Evolutionary conservation across 352 stramenopile genomes (phyloP).

Genomic region (Globisporangium cederbergense): DNA sequence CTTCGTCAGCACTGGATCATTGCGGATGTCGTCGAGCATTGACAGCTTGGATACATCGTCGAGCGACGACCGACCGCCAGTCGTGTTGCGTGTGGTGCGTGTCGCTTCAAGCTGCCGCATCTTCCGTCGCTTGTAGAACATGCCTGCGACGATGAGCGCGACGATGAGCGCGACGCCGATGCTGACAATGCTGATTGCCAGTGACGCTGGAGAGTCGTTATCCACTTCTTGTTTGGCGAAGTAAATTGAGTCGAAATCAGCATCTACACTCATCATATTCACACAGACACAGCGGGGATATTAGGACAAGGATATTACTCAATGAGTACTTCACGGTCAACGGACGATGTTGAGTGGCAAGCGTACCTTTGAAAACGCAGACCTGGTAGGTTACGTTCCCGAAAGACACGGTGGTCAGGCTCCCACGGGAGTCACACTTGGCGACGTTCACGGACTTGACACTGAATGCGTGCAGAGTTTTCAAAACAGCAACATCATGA

Average conservation of each 20-base stretch:
- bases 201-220: not conserved
- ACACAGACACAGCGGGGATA: not conserved
- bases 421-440: constrained; percentile 2
- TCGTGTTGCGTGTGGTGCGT: constrained; percentile 11
- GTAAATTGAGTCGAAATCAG: constrained; percentile 15
- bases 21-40: constrained; percentile 48
- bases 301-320: not conserved
- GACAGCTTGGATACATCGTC: constrained; percentile 22
- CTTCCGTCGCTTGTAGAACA: constrained; percentile 14
- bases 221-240: not conserved
- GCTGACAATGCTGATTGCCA: constrained; percentile 11
- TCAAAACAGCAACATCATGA: constrained; percentile 6
- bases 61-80: constrained; percentile 1
- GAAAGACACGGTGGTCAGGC: not conserved
- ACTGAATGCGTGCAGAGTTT: not conserved
- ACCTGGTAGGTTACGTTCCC: not conserved
- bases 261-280: constrained; percentile 2
- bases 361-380: constrained; percentile 15
- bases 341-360: not conserved
- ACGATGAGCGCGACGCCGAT: constrained; percentile 6
- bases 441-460: not conserved
- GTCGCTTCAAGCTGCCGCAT: constrained; percentile 15
- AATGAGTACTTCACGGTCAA: not conserved
- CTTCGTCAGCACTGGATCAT: constrained; percentile 38
- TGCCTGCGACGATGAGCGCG: constrained; percentile 2